Conservation (phyloP, 768 basidiomycete species). For the Rhodotorula toruloides region DNA sequence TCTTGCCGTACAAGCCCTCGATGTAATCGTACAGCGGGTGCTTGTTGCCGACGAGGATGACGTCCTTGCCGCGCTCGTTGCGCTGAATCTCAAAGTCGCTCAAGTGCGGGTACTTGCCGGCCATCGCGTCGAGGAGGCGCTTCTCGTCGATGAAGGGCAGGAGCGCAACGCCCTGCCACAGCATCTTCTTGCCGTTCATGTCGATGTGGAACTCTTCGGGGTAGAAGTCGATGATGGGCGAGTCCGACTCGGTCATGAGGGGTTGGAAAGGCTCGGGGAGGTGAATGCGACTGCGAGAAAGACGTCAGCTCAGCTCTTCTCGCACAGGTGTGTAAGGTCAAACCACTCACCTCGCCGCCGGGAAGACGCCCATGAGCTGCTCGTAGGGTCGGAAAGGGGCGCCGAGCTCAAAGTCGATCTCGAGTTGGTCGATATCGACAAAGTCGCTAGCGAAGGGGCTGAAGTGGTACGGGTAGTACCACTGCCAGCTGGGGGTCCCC, state of each 20-base stretch:
- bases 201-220: conserved; percentile 87
- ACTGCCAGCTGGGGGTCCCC: conserved; percentile 69
- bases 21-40: conserved; percentile 82
- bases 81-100: conserved; percentile 74
- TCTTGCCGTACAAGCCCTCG: conserved; percentile 83
- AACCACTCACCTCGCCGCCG: conserved; percentile 72
- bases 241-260: conserved; percentile 79
- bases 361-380: conserved; percentile 97
- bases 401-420: conserved; percentile 68
- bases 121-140: conserved; percentile 79
- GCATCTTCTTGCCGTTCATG: conserved; percentile 99
- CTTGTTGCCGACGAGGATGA: conserved; percentile 74
- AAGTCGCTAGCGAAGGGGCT: conserved; percentile 97
- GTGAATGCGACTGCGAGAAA: conserved; percentile 64
- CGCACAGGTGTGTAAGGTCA: conserved; percentile 23
- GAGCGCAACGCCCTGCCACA: conserved; percentile 96
- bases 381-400: conserved; percentile 94
- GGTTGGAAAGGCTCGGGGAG: conserved; percentile 79
- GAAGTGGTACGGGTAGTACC: conserved; percentile 99
- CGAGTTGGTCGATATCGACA: conserved; percentile 63
- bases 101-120: conserved; percentile 54
- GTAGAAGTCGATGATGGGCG: conserved; percentile 95
- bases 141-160: conserved; percentile 89
- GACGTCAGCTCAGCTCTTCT: conserved; percentile 2
- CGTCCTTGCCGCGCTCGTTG: conserved; percentile 77